Conservation (phyloP, 1,284 basidiomycete genomes). For the Blastosporella zonata region DNA sequence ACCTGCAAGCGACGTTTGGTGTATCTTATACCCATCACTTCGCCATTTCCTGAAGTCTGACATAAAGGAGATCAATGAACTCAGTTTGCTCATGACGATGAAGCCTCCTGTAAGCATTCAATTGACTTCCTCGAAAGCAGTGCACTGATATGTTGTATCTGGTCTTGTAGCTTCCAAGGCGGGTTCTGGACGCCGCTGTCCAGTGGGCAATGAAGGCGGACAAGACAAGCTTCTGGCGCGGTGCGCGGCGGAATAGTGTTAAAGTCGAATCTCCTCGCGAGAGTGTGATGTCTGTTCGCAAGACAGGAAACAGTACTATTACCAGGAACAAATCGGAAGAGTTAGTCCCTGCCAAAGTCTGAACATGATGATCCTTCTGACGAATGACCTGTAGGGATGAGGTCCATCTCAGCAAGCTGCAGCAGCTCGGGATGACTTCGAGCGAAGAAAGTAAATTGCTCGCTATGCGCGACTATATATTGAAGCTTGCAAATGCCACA, state of each 20-base stretch:
- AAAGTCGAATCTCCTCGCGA: conserved; percentile 69
- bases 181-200: conserved; percentile 83
- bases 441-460: conserved; percentile 80
- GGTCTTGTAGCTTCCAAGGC: conserved; percentile 60
- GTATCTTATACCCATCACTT: conserved; percentile 90
- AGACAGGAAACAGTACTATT: conserved; percentile 41
- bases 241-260: conserved; percentile 39
- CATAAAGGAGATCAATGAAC: conserved; percentile 74
- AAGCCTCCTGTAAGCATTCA: conserved; percentile 68
- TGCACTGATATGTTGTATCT: conserved; percentile 7
- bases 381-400: conserved; percentile 60
- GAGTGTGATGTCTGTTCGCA: conserved; percentile 61
- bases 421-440: conserved; percentile 78
- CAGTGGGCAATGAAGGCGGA: conserved; percentile 85
- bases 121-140: not conserved
- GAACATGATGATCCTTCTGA: conserved; percentile 3
- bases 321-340: conserved; percentile 68
- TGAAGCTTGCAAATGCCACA: conserved; percentile 73
- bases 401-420: conserved; percentile 64
- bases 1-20: conserved; percentile 89
- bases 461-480: conserved; percentile 85
- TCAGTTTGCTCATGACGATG: conserved; percentile 70
- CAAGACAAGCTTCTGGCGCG: conserved; percentile 74
- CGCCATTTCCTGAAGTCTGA: conserved; percentile 86
- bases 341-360: conserved; percentile 38